These are phyloP conservation scores for Phoma sp. DNA, from an alignment of 2,329 filamentous ascomycete species.

Conservation along the genomic window DNA sequence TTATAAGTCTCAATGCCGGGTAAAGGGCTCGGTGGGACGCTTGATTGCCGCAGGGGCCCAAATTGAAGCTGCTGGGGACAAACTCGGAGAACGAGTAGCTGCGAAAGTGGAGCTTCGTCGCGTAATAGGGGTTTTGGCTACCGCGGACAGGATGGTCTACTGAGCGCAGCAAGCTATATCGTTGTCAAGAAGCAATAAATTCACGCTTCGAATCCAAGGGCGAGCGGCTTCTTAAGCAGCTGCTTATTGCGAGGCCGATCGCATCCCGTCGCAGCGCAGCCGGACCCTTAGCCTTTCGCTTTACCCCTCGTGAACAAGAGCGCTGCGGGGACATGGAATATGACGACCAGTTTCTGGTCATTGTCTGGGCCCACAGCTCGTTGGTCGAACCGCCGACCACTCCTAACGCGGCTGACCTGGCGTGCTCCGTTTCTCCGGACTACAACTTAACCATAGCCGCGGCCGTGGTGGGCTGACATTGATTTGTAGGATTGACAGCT, in stretches of 20 bases:
- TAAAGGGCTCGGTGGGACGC: slow-evolving; percentile 44
- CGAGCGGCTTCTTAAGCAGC: slow-evolving; percentile 28
- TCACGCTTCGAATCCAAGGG: slow-evolving; percentile 17
- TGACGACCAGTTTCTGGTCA: slow-evolving; percentile 36
- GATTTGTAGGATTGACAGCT: background rate
- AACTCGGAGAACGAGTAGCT: slow-evolving; percentile 36
- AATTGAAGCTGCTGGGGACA: slow-evolving; percentile 31
- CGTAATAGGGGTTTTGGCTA: slow-evolving; percentile 12
- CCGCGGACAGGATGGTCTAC: slow-evolving; percentile 3
- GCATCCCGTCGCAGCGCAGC: slow-evolving; percentile 12
- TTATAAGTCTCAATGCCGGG: slow-evolving; percentile 42
- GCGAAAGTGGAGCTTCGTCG: slow-evolving; percentile 30
- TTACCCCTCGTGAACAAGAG: slow-evolving; percentile 33
- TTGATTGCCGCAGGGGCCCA: slow-evolving; percentile 36
- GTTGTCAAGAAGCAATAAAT: background rate
- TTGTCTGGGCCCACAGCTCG: slow-evolving; percentile 39
- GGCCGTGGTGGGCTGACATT: slow-evolving; percentile 19
- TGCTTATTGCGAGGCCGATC: slow-evolving; percentile 12
- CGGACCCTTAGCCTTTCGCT: slow-evolving; percentile 11
- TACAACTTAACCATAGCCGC: slow-evolving; percentile 24
- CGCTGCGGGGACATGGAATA: slow-evolving; percentile 43
- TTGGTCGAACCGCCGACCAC: slow-evolving; percentile 20
- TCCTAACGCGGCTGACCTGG: slow-evolving; percentile 25
- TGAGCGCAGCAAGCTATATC: background rate
- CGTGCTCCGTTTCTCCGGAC: slow-evolving; percentile 36